phyloP scores from a whole-genome alignment of 306 rosid genomes.

The Rosa rugosa region DNA sequence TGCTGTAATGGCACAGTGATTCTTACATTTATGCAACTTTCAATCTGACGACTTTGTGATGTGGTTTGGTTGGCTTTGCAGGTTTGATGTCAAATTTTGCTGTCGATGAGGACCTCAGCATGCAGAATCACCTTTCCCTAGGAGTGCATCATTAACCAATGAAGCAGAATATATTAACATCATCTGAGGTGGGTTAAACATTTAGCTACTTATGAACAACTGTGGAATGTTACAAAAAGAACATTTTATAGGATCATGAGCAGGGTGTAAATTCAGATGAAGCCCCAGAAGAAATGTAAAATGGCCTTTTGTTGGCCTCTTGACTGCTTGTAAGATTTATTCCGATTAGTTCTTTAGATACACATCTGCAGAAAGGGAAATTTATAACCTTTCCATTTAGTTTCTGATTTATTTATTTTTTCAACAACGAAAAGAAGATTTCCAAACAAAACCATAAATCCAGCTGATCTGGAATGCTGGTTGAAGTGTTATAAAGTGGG shows the following conservation, averaged over 20 bases:
- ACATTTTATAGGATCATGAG: conserved; percentile 9
- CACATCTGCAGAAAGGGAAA: conserved; percentile 20
- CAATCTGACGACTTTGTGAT: not conserved
- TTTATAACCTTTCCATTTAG: not conserved
- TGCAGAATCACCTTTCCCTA: not conserved
- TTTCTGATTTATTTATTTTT: too few species aligned
- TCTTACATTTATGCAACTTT: not conserved
- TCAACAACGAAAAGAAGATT: too few species aligned
- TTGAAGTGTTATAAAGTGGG: too few species aligned
- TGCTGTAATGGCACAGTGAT: not conserved
- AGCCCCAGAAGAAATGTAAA: conserved; percentile 1
- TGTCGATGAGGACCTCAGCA: not conserved
- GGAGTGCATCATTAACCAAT: not conserved
- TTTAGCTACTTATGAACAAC: conserved; percentile 14
- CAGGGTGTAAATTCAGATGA: conserved; percentile 30
- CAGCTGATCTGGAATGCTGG: too few species aligned
- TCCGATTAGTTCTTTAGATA: conserved; percentile 32
- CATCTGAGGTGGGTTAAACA: conserved; percentile 31
- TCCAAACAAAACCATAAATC: too few species aligned
- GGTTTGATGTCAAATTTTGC: not conserved
- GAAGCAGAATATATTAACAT: conserved; percentile 33
- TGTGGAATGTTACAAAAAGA: conserved; percentile 17
- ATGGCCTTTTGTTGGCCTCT: conserved; percentile 4
- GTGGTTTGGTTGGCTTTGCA: conserved; percentile 8
- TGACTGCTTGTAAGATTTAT: conserved; percentile 19